Conservation (phyloP, 164 flowering plant genomes). For the Annona cherimola region DNA sequence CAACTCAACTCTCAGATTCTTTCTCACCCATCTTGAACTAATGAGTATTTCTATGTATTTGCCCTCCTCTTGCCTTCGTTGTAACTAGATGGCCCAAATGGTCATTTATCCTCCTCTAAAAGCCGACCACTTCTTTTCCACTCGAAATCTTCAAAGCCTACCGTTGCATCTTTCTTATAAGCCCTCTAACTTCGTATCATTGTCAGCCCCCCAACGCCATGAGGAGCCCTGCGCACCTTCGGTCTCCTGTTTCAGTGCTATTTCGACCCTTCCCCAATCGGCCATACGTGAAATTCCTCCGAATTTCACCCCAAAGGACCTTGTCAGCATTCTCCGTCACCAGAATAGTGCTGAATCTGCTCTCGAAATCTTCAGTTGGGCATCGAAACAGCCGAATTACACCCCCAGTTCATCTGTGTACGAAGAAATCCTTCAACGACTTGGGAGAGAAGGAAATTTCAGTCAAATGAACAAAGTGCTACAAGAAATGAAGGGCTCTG, state of each 20-base stretch:
- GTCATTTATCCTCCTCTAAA: conserved; percentile 40
- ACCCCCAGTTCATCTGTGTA: conserved; percentile 39
- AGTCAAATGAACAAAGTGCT: conserved; percentile 43
- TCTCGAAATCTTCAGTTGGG: conserved; percentile 54
- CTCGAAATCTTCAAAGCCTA: conserved; percentile 14
- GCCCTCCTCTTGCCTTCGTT: conserved; percentile 1
- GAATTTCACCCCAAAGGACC: conserved; percentile 62
- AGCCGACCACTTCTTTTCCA: conserved; percentile 24
- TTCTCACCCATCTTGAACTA: no score
- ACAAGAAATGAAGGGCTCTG: conserved; percentile 42
- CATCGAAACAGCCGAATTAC: conserved; percentile 64
- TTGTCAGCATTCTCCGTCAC: conserved; percentile 46
- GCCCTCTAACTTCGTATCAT: conserved; percentile 18
- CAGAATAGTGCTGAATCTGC: conserved; percentile 46
- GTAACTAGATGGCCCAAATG: conserved; percentile 35
- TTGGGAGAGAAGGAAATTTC: conserved; percentile 53
- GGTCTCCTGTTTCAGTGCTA: conserved; percentile 10
- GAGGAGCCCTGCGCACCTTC: conserved; percentile 17
- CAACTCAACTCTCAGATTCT: no score
- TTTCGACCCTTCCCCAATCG: conserved; percentile 20
- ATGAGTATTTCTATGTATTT: background rate
- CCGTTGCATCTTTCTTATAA: conserved; percentile 12
- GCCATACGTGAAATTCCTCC: conserved; percentile 35
- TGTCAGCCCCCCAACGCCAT: conserved; percentile 18
- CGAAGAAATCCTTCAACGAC: conserved; percentile 58